Evolutionary conservation across 2,329 filamentous ascomycete species (phyloP).

Genomic region (Microdochium bolleyi): DNA sequence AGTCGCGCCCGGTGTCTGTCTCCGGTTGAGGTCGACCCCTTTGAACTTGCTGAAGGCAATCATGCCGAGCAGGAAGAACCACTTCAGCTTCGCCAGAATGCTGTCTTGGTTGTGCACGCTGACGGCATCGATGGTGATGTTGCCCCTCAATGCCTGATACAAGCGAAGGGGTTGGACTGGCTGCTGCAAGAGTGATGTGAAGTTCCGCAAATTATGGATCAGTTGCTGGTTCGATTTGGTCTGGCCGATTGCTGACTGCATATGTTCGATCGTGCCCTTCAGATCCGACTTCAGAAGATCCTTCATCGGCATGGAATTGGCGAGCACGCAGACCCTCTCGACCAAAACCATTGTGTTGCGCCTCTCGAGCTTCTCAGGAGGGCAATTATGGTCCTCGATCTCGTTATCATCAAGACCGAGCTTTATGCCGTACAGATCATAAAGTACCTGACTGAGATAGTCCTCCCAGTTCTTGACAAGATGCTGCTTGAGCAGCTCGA

Average conservation of each 20-base stretch:
- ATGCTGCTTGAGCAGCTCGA: slow-evolving; percentile 71
- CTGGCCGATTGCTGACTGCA: slow-evolving; percentile 78
- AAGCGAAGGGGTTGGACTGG: slow-evolving; percentile 76
- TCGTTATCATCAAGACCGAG: slow-evolving; percentile 61
- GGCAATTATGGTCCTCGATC: slow-evolving; percentile 72
- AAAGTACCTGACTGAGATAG: slow-evolving; percentile 78
- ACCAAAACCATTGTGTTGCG: slow-evolving; percentile 74
- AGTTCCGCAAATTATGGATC: slow-evolving; percentile 79
- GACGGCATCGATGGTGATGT: slow-evolving; percentile 65
- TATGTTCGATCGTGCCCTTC: slow-evolving; percentile 83
- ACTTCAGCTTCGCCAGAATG: slow-evolving; percentile 70
- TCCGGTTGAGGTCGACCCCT: slow-evolving; percentile 60
- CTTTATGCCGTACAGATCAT: slow-evolving; percentile 75
- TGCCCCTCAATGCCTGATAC: slow-evolving; percentile 72
- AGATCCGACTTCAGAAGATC: slow-evolving; percentile 88
- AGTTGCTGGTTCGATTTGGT: slow-evolving; percentile 73
- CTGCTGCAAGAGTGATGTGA: slow-evolving; percentile 72
- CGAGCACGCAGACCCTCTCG: slow-evolving; percentile 75
- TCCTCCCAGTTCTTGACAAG: slow-evolving; percentile 76
- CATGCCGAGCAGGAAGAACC: slow-evolving; percentile 88
- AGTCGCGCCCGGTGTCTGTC: slow-evolving; percentile 69
- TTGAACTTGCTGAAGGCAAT: slow-evolving; percentile 82
- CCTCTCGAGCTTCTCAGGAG: slow-evolving; percentile 68
- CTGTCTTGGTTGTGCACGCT: slow-evolving; percentile 62
- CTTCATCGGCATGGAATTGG: slow-evolving; percentile 78